Evolutionary conservation across 169 alveolate species (phyloP).

Genomic region (Cryptosporidium parvum): DNA sequence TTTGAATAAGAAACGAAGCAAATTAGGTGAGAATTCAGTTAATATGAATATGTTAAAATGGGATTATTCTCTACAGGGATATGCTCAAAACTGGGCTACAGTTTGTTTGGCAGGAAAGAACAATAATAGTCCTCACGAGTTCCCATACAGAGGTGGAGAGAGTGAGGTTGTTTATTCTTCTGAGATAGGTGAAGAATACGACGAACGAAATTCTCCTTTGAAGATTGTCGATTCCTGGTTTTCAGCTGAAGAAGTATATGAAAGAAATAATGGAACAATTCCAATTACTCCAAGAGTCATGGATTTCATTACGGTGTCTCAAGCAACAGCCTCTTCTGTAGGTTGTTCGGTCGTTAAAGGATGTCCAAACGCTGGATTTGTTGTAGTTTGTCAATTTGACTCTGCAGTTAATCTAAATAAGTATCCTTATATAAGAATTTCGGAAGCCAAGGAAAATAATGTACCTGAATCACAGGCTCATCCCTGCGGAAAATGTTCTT

Average conservation of each 20-base stretch:
- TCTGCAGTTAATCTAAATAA: slow-evolving; percentile 54
- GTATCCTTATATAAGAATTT: slow-evolving; percentile 33
- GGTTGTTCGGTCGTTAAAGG: slow-evolving; percentile 72
- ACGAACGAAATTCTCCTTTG: slow-evolving; percentile 45
- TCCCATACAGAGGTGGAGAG: slow-evolving; percentile 74
- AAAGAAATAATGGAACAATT: slow-evolving; percentile 41
- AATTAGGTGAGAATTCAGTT: slow-evolving; percentile 16
- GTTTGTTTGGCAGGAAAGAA: slow-evolving; percentile 69
- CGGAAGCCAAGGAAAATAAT: neutral
- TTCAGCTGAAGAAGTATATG: slow-evolving; percentile 57
- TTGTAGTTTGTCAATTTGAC: slow-evolving; percentile 72
- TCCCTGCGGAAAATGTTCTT: slow-evolving; percentile 71
- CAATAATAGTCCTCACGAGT: slow-evolving; percentile 68
- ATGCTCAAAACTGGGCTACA: slow-evolving; percentile 74
- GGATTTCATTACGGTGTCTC: slow-evolving; percentile 62
- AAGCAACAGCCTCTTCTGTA: slow-evolving; percentile 64
- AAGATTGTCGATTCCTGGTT: slow-evolving; percentile 63
- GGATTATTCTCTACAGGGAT: slow-evolving; percentile 71
- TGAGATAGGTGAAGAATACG: slow-evolving; percentile 41
- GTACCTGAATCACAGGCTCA: slow-evolving; percentile 44
- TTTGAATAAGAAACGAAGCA: slow-evolving; percentile 50
- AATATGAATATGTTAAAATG: slow-evolving; percentile 72
- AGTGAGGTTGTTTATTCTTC: slow-evolving; percentile 66
- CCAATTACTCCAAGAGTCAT: slow-evolving; percentile 61
- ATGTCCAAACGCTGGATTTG: slow-evolving; percentile 73